Conservation (phyloP, 495 filamentous ascomycete species). For the Lophium mytilinum region DNA sequence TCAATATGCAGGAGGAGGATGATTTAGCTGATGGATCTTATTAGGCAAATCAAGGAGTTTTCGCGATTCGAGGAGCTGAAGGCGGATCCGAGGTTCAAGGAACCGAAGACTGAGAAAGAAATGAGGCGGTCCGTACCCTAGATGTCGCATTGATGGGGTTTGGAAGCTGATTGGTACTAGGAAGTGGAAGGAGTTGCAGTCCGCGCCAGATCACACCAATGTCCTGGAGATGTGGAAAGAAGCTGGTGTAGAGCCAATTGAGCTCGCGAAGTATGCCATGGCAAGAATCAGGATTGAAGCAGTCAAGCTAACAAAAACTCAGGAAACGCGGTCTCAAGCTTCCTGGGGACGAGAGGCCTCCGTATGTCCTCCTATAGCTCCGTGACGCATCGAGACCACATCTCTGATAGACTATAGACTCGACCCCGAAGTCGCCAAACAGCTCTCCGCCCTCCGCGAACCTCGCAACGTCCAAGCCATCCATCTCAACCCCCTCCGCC, state of each 20-base stretch:
- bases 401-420: neutral
- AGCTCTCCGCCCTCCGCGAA: slow-evolving; percentile 43
- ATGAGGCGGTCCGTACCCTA: too few species aligned
- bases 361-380: neutral
- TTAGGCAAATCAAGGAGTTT: too few species aligned
- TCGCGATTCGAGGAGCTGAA: too few species aligned
- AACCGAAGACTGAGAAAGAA: too few species aligned
- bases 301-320: neutral
- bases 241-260: slow-evolving; percentile 17
- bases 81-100: too few species aligned
- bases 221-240: slow-evolving; percentile 22
- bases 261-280: slow-evolving; percentile 17
- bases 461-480: slow-evolving; percentile 74
- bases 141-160: too few species aligned
- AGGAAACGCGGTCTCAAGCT: slow-evolving; percentile 18
- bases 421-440: slow-evolving; percentile 9
- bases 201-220: slow-evolving; percentile 10
- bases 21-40: too few species aligned
- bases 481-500: slow-evolving; percentile 77
- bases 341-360: slow-evolving; percentile 5
- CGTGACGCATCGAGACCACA: neutral
- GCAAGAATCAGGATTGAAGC: neutral
- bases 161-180: slow-evolving; percentile 4
- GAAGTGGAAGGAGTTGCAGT: slow-evolving; percentile 11
- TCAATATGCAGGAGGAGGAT: too few species aligned